phyloP scores from a whole-genome alignment of 169 alveolate genomes.

The Amoebophrya sp. region DNA sequence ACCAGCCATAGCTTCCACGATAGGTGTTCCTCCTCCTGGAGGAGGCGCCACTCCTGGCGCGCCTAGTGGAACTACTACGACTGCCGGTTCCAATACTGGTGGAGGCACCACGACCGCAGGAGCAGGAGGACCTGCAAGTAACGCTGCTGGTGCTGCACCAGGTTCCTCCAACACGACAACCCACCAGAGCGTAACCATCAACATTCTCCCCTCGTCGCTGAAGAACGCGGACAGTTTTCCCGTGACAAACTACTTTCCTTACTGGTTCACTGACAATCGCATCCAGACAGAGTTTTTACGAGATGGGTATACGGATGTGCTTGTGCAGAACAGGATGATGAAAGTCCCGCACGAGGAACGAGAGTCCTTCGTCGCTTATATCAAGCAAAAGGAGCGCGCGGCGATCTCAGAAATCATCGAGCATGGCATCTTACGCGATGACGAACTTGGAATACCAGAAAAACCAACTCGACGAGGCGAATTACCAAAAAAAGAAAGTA shows the following conservation, averaged over 20 bases:
- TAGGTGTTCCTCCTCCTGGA: no score
- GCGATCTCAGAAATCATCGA: neutral
- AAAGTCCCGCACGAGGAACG: neutral
- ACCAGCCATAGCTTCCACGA: no score
- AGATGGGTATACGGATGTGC: neutral
- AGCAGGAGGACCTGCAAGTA: neutral
- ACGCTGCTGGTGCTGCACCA: neutral
- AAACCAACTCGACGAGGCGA: no score
- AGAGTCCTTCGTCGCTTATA: neutral
- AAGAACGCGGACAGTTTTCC: neutral
- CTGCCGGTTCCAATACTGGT: neutral
- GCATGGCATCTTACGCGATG: neutral
- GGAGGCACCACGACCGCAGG: neutral
- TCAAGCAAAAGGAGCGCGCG: neutral
- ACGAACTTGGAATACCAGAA: neutral
- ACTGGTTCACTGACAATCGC: neutral
- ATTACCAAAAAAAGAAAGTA: no score
- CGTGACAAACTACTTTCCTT: neutral
- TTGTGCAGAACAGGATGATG: neutral
- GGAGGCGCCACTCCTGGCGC: neutral
- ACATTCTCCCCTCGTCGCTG: neutral
- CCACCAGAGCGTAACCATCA: neutral
- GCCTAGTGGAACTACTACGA: neutral
- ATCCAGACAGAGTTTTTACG: neutral
- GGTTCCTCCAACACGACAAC: neutral